A percentile compares a stretch with the other conserved stretches of the same genome.
phyloP scores from a whole-genome alignment of 1,139 yeast species.

The Hansenula lynferdii region DNA sequence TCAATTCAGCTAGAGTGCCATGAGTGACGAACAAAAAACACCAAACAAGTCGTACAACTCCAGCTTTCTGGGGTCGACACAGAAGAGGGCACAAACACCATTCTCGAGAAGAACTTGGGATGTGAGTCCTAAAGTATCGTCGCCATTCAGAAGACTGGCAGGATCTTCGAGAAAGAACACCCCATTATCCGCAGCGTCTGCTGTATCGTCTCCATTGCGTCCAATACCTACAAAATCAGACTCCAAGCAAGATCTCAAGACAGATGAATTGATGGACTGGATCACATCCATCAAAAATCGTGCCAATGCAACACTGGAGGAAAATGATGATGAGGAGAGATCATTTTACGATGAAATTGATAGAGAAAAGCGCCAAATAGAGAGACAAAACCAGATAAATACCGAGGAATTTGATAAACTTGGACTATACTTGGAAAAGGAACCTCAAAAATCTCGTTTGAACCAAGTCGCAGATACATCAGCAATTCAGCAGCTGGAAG shows the following conservation, averaged over 20 bases:
- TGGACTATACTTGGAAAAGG: conserved; percentile 24
- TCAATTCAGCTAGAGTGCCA: no score
- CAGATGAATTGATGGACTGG: conserved; percentile 47
- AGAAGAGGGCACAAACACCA: conserved; percentile 12
- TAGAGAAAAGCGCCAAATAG: conserved; percentile 27
- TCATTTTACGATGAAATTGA: conserved; percentile 28
- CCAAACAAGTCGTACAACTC: conserved; percentile 4
- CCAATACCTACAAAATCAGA: not conserved
- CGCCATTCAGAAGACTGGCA: conserved; percentile 21
- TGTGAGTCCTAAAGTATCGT: conserved; percentile 9
- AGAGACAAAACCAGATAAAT: conserved; percentile 28
- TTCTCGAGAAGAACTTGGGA: conserved; percentile 19
- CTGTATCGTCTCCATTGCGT: not conserved
- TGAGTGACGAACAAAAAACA: conserved; percentile 4
- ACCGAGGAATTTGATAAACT: conserved; percentile 40
- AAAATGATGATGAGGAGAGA: conserved; percentile 36
- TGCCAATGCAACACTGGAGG: conserved; percentile 34
- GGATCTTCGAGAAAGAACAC: conserved; percentile 7
- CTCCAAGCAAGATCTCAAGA: conserved; percentile 3
- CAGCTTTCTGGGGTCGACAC: conserved; percentile 3
- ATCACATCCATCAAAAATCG: conserved; percentile 41
- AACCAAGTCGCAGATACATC: no score
- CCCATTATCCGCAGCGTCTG: not conserved
- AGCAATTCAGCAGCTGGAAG: no score
- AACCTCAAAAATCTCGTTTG: no score